Percentiles rank a stretch among this genome's conserved stretches.
phyloP scores from a whole-genome alignment of 345 rosid species.

The Citrus unshiu region DNA sequence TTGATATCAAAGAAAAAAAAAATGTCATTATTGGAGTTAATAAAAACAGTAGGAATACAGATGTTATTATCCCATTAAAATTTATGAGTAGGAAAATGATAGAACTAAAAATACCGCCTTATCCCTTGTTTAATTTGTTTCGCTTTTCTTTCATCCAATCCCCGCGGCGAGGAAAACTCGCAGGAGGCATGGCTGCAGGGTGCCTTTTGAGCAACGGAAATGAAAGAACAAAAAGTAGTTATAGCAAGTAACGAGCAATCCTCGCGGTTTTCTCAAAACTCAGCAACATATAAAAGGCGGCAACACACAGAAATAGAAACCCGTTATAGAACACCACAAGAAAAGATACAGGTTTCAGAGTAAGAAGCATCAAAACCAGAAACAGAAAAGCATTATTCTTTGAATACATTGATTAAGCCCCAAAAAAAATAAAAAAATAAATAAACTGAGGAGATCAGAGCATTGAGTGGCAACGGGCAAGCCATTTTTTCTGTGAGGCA shows the following conservation, averaged over 20 bases:
- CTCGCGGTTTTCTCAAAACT: not conserved
- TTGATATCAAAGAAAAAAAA: not conserved
- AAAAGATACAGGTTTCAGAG: not conserved
- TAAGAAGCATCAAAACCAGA: not conserved
- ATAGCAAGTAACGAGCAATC: not conserved
- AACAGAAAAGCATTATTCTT: not conserved
- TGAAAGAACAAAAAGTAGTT: not conserved
- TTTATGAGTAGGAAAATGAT: no score
- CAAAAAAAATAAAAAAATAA: no score
- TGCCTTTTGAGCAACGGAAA: not conserved
- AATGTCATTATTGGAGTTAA: not conserved
- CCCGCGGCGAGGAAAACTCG: not conserved
- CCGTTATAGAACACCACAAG: not conserved
- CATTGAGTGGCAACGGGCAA: no score
- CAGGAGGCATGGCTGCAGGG: not conserved
- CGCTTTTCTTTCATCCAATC: not conserved
- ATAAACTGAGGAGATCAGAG: no score
- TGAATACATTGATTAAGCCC: not conserved
- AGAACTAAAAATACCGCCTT: not conserved
- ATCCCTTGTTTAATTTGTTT: no score
- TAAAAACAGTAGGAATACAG: not conserved
- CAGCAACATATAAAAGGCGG: not conserved
- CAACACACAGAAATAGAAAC: not conserved
- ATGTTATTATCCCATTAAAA: not conserved
- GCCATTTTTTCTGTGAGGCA: no score